Evolutionary conservation across 768 basidiomycete species (phyloP).

Genomic region (Asterophora parasitica): DNA sequence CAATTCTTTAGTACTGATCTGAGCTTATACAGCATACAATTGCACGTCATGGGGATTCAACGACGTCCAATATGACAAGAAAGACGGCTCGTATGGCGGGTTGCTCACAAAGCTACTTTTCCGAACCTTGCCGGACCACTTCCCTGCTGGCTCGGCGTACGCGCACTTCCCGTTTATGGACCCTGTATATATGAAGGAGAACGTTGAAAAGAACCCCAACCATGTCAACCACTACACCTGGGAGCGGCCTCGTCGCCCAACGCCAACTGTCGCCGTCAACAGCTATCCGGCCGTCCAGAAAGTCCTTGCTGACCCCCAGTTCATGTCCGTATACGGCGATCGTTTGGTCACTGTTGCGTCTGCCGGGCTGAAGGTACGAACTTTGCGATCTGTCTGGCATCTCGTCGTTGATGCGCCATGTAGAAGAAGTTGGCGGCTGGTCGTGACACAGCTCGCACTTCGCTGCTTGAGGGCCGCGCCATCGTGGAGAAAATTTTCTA

Average conservation of each 20-base stretch:
- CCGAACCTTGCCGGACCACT: constrained; percentile 65
- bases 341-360: constrained; percentile 28
- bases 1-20: not conserved
- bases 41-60: constrained; percentile 77
- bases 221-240: constrained; percentile 50
- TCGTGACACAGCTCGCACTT: not conserved
- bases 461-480: constrained; percentile 2
- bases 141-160: constrained; percentile 59
- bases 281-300: constrained; percentile 29
- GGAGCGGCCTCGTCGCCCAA: constrained; percentile 39
- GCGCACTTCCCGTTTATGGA: constrained; percentile 81
- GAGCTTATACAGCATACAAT: constrained; percentile 48
- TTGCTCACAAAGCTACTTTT: constrained; percentile 71
- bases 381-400: constrained; percentile 10
- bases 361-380: constrained; percentile 19
- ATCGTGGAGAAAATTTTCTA: constrained; percentile 14
- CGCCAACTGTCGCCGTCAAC: constrained; percentile 24
- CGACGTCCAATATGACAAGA: constrained; percentile 57
- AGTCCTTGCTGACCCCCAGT: constrained; percentile 28
- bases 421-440: not conserved
- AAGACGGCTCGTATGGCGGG: constrained; percentile 73
- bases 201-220: constrained; percentile 28
- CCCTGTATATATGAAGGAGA: constrained; percentile 44
- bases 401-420: constrained; percentile 1
- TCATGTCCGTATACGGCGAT: constrained; percentile 28